A percentile compares a stretch with the other conserved stretches of the same genome.
Conservation (phyloP, 108 stramenopile genomes). For the Mayamaea pseudoterrestris region DNA sequence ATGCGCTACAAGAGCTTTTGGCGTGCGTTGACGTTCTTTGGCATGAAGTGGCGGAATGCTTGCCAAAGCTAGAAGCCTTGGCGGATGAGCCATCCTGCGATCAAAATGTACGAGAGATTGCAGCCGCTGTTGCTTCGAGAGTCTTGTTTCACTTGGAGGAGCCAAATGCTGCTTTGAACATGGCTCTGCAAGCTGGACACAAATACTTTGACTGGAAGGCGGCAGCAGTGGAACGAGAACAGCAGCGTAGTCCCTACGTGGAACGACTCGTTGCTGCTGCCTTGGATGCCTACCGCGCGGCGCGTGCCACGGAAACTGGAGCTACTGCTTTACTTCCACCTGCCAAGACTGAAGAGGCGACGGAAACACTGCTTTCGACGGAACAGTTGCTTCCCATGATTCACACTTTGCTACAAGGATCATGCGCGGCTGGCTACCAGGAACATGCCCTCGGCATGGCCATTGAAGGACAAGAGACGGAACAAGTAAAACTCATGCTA, state of each 20-base stretch:
- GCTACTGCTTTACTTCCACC: background rate
- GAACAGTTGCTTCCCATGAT: slow-evolving; percentile 87
- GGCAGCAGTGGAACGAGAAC: no score
- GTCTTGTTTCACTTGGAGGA: slow-evolving; percentile 97
- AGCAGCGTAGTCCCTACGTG: slow-evolving; percentile 45
- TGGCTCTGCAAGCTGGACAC: slow-evolving; percentile 78
- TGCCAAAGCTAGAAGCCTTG: slow-evolving; percentile 71
- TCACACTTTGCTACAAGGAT: slow-evolving; percentile 84
- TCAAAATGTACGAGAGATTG: slow-evolving; percentile 41
- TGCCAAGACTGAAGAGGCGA: slow-evolving; percentile 9
- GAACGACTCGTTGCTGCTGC: slow-evolving; percentile 65
- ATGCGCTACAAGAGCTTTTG: slow-evolving; percentile 46
- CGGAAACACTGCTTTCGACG: slow-evolving; percentile 25
- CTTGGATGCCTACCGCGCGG: slow-evolving; percentile 59
- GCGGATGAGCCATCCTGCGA: slow-evolving; percentile 33
- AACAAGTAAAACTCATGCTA: slow-evolving; percentile 38
- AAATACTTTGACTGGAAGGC: slow-evolving; percentile 83
- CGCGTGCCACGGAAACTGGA: slow-evolving; percentile 18
- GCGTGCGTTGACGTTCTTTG: slow-evolving; percentile 61
- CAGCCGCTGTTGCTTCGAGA: slow-evolving; percentile 88
- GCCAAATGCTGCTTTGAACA: slow-evolving; percentile 87
- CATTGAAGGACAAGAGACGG: slow-evolving; percentile 69
- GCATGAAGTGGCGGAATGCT: slow-evolving; percentile 75
- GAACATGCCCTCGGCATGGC: slow-evolving; percentile 95
- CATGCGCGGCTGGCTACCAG: slow-evolving; percentile 73